phyloP scores from a whole-genome alignment of 495 filamentous ascomycete species.

The Parachaetomium inaequale region DNA sequence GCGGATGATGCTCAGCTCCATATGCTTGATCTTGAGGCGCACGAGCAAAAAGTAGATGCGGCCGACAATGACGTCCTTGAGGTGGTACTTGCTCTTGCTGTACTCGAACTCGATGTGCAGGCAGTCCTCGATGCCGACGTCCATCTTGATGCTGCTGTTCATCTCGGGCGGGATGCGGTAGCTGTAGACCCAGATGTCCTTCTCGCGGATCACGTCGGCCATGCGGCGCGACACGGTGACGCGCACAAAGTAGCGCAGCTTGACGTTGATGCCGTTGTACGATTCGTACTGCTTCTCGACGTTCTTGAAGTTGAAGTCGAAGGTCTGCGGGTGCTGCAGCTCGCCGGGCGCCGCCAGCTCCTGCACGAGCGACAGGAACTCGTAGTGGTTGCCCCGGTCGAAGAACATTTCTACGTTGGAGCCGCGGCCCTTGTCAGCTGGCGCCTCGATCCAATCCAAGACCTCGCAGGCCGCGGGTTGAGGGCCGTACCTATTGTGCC shows the following conservation, averaged over 20 bases:
- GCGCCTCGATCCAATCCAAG: not conserved
- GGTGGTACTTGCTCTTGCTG: slow-evolving; percentile 96
- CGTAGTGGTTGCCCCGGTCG: slow-evolving; percentile 97
- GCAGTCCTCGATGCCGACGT: slow-evolving; percentile 99
- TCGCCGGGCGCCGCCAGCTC: slow-evolving; percentile 95
- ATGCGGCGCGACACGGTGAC: slow-evolving; percentile 95
- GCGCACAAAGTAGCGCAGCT: slow-evolving; percentile 95
- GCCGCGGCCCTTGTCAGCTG: not conserved
- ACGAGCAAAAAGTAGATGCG: slow-evolving; percentile 98
- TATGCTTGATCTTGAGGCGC: slow-evolving; percentile 98
- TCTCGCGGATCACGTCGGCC: slow-evolving; percentile 96
- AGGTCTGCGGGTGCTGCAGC: slow-evolving; percentile 96
- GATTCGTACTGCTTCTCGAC: slow-evolving; percentile 99
- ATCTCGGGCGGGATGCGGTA: slow-evolving; percentile 98
- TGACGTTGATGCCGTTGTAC: slow-evolving; percentile 99
- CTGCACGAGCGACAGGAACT: slow-evolving; percentile 94
- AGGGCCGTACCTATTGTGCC: slow-evolving; percentile 84
- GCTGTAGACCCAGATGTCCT: slow-evolving; percentile 99
- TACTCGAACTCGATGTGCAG: slow-evolving; percentile 99
- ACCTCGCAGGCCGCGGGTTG: not conserved
- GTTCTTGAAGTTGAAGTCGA: slow-evolving; percentile 99
- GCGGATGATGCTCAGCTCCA: slow-evolving; percentile 98
- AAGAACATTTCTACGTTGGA: slow-evolving; percentile 83
- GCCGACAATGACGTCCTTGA: slow-evolving; percentile 99
- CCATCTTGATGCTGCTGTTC: slow-evolving; percentile 99